Evolutionary conservation across 345 rosid species (phyloP), one percentile per base, ranked within the genome.

Genomic region (Crucihimalaya himalaica): DNA sequence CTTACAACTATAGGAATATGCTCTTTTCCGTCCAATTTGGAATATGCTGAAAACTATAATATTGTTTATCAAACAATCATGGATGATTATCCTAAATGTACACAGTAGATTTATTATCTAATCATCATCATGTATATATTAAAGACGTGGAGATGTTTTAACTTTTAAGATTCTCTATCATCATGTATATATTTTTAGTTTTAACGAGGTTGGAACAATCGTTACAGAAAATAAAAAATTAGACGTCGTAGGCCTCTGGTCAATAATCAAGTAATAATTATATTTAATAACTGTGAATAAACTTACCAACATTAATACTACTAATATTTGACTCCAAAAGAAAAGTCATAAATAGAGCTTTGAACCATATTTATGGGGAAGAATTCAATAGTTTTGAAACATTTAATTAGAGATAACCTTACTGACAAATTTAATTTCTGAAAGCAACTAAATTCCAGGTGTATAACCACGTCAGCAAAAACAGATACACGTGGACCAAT

Each of bases 401-500:
- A 62, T 2, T 7, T 32, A 32, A 32, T 32, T n/a, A n/a, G n/a
- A n/a, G 10, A 32, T 32, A 32, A 32, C 9, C 35, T 47, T 40
- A 31, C 7, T 6, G 1, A 45, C 43, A 39, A 19, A n/a, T n/a
- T 53, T 11, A 35, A 14, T 35, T 2, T 35, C 8, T 3, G 10
- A 18, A 8, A 18, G 8, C n/a, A 9, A 25, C 31, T 8, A 34
- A 27, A 20, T 2, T 31, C 25, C 54, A 68, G 11, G n/a, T 59
- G 12, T 19, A 51, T 5, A 11, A 18, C 19, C 80, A 70, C 53
- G 52, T 70, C 60, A 56, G 61, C 55, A 70, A 55, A 55, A n/a
- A 1, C 0, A 5, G 16, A 5, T 40, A 28, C 54, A 76, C 74
- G 77, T 76, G 85, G 70, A 72, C 79, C 80, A 79, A 64, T 79